A percentile compares a stretch with the other conserved stretches of the same genome.
These are phyloP conservation scores for Gloeopeniophorella convolvens DNA, from an alignment of 768 basidiomycete genomes.

Conservation along the genomic window DNA sequence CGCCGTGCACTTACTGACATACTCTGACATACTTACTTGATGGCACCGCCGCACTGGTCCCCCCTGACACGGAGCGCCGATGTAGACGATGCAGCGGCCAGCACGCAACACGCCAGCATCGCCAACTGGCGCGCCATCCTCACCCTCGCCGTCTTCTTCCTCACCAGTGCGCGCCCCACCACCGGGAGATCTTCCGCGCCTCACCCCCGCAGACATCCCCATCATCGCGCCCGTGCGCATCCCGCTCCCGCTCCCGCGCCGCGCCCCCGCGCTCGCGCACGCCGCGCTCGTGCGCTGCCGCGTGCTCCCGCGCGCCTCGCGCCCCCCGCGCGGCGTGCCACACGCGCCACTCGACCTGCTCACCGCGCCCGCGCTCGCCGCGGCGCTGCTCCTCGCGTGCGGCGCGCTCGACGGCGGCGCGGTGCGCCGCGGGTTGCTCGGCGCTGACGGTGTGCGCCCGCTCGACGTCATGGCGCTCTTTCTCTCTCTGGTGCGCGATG, in stretches of 20 bases:
- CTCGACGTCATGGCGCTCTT: conserved; percentile 93
- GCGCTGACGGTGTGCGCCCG: conserved; percentile 72
- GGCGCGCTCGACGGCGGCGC: conserved; percentile 31
- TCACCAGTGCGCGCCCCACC: background rate
- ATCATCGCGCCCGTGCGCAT: conserved; percentile 20
- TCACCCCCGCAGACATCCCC: conserved; percentile 9
- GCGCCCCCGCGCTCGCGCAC: too few relatives aligned
- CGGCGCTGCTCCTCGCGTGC: conserved; percentile 26
- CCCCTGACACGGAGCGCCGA: too few relatives aligned
- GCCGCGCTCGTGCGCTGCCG: conserved; percentile 12
- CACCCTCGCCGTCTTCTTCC: conserved; percentile 13
- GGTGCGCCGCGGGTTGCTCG: conserved; percentile 74
- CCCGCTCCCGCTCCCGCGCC: conserved; percentile 10
- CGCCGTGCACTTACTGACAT: too few relatives aligned
- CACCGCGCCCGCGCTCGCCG: conserved; percentile 28
- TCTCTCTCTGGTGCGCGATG: conserved; percentile 56
- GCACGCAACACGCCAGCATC: background rate
- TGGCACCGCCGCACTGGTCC: too few relatives aligned
- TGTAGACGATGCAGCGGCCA: too few relatives aligned
- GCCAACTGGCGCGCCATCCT: conserved; percentile 9
- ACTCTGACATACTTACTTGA: too few relatives aligned
- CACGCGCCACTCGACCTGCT: conserved; percentile 28
- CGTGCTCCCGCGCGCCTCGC: conserved; percentile 1
- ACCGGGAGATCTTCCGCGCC: background rate
- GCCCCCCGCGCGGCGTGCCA: background rate